Evolutionary conservation across 306 rosid species (phyloP).

Genomic region (Lathyrus oleraceus): DNA sequence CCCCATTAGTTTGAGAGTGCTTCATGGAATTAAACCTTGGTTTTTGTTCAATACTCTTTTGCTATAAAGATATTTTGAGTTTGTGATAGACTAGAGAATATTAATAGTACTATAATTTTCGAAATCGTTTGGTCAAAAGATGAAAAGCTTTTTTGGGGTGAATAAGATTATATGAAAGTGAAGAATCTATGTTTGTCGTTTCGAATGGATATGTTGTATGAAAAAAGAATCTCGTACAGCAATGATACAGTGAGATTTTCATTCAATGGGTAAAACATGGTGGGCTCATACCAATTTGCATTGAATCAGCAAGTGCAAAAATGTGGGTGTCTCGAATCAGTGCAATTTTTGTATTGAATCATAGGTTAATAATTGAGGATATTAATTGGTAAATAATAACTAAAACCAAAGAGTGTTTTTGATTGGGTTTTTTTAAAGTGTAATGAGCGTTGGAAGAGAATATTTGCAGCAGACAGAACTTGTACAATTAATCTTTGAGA

Average conservation of each 20-base stretch:
- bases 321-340: not conserved
- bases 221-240: conserved; percentile 29
- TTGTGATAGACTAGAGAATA: conserved; percentile 45
- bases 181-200: conserved; percentile 30
- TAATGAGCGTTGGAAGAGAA: conserved; percentile 17
- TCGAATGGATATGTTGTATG: conserved; percentile 22
- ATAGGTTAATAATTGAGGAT: conserved; percentile 21
- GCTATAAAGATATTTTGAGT: conserved; percentile 37
- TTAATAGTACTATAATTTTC: not conserved
- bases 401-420: not conserved
- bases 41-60: not conserved
- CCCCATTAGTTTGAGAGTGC: conserved; percentile 43
- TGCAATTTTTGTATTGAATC: conserved; percentile 3
- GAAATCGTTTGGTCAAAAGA: conserved; percentile 18
- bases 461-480: conserved; percentile 37
- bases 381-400: not conserved
- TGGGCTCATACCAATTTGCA: conserved; percentile 10
- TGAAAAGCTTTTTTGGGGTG: not conserved
- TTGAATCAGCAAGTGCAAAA: conserved; percentile 30
- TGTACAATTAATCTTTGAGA: conserved; percentile 33
- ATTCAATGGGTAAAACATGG: conserved; percentile 20
- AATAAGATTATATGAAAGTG: conserved; percentile 2
- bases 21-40: conserved; percentile 24
- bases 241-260: conserved; percentile 19
- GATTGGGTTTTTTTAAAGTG: not conserved